phyloP scores from a whole-genome alignment of 2,329 filamentous ascomycete species.

The Cadophora sp. region DNA sequence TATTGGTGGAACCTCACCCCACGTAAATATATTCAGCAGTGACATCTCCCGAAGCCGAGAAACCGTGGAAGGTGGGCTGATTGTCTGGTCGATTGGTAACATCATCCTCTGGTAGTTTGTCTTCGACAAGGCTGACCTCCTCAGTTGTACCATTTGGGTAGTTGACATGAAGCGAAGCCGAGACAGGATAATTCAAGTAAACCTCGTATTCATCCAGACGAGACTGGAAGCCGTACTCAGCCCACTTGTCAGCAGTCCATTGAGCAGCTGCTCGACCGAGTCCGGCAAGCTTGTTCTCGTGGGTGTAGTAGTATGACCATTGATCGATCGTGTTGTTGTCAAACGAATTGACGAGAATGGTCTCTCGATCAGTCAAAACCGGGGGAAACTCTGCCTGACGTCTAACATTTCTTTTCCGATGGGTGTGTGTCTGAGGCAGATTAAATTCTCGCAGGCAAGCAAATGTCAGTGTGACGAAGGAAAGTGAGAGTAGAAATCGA shows the following conservation, averaged over 20 bases:
- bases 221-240: constrained; percentile 21
- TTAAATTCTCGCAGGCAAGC: constrained; percentile 9
- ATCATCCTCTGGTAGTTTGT: constrained; percentile 78
- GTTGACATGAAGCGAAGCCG: constrained; percentile 58
- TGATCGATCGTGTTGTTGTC: constrained; percentile 12
- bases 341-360: constrained; percentile 12
- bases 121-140: constrained; percentile 79
- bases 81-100: constrained; percentile 73
- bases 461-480: not conserved
- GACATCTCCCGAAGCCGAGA: constrained; percentile 87
- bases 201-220: constrained; percentile 55
- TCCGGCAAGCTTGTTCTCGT: constrained; percentile 8
- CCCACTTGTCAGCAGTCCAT: constrained; percentile 15
- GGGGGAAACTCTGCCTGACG: constrained; percentile 3
- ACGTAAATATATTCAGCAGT: constrained; percentile 26
- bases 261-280: not conserved
- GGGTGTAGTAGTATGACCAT: constrained; percentile 7
- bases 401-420: constrained; percentile 3
- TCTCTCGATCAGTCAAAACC: not conserved
- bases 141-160: constrained; percentile 52
- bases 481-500: not conserved
- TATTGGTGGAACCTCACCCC: constrained; percentile 4
- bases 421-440: not conserved
- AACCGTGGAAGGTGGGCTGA: constrained; percentile 91
- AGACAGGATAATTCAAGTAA: constrained; percentile 66